Evolutionary conservation across 176 grass and related monocot genomes (phyloP), one percentile per base, ranked within the genome.

Genomic region (Chrysopogon serrulatus): DNA sequence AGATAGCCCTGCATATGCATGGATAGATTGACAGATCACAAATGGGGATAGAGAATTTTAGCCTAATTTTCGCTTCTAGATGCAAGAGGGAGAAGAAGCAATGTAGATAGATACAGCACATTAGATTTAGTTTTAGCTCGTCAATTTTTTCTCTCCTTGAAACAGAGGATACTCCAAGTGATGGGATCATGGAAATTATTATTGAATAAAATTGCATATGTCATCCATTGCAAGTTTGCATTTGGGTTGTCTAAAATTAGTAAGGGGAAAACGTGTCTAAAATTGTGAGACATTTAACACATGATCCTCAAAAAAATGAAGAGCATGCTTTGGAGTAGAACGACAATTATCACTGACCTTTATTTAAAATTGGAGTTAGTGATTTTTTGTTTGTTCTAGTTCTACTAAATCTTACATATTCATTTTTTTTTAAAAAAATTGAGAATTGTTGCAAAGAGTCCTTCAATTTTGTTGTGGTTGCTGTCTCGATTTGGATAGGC

Each of bases 41-140:
- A 16, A 74, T 0, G 26, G 37, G 26, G 9, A 33, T 71, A 34
- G 35, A 27, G 36, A 39, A 1, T 37, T 37, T 79, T 47, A 45
- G 36, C 10, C 3, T 32, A 17, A 51, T 1, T 63, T 62, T 81
- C 47, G 30, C 67, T 45, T 63, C 39, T 71, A 40, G 36, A 23
- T 68, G 7, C 36, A 39, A 24, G 57, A 56, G 33, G 72, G 40
- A 68, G 5, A 72, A 45, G 53, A 68, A 2, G 21, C 43, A 83
- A 36, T 73, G 59, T 81, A 51, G 44, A 84, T 69, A 59, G 21
- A 70, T 62, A 39, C 7, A 30, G 35, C 18, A 82, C 5, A 68
- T 74, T 24, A 76, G 76, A 68, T 62, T 69, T 80, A 85, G 70
- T 14, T 41, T 14, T 79, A 57, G 31, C 23, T 71, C 63, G 77